These are phyloP conservation scores for Kluyveromyces starmeri DNA, from an alignment of 805 yeast genomes.

Conservation along the genomic window DNA sequence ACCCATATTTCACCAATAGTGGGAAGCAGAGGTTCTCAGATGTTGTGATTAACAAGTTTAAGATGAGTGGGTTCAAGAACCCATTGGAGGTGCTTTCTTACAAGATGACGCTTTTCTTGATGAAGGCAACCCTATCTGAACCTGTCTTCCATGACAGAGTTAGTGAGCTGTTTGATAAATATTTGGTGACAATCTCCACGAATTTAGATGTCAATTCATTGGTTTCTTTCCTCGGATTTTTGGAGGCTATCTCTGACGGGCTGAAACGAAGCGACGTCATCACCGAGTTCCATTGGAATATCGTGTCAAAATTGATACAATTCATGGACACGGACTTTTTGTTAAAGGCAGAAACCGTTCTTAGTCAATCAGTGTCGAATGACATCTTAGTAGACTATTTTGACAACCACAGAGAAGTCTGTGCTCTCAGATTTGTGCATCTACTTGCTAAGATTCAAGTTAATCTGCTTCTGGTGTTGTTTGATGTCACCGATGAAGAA, in stretches of 20 bases:
- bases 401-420: conserved; percentile 23
- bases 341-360: conserved; percentile 12
- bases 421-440: conserved; percentile 17
- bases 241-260: conserved; percentile 25
- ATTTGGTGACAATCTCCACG: conserved; percentile 14
- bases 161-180: conserved; percentile 17
- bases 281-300: background rate
- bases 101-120: conserved; percentile 27
- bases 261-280: conserved; percentile 7
- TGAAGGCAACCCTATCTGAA: conserved; percentile 20
- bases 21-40: conserved; percentile 42
- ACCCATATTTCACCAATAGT: conserved; percentile 41
- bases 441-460: conserved; percentile 19
- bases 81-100: conserved; percentile 35
- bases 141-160: conserved; percentile 21
- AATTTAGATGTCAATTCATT: conserved; percentile 14
- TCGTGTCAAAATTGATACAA: background rate
- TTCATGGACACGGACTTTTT: conserved; percentile 10
- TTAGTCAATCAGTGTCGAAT: conserved; percentile 12
- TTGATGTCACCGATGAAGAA: conserved; percentile 7
- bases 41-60: conserved; percentile 24
- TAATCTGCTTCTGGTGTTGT: conserved; percentile 10
- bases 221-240: conserved; percentile 33
- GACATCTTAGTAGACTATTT: conserved; percentile 25
- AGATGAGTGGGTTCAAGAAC: conserved; percentile 27